phyloP scores from a whole-genome alignment of 306 rosid species.

The Mimosa pudica region DNA sequence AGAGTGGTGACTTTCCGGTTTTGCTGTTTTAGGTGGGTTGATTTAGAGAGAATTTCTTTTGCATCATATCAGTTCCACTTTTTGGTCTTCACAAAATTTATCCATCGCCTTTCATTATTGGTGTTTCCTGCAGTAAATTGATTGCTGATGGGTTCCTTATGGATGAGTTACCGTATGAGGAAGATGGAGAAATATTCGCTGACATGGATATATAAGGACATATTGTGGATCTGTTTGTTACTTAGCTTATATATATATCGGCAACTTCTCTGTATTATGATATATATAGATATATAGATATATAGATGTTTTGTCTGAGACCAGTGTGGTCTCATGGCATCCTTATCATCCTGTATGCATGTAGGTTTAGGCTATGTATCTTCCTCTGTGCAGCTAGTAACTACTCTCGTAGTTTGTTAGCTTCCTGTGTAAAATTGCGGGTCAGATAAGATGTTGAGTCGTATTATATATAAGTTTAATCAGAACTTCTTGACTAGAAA shows the following conservation, averaged over 20 bases:
- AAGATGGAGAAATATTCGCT: conserved; percentile 80
- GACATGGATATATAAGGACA: conserved; percentile 80
- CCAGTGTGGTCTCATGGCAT: conserved; percentile 29
- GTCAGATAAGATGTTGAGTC: conserved; percentile 3
- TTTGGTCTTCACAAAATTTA: conserved; percentile 24
- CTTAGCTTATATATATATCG: conserved; percentile 11
- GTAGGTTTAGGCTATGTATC: conserved; percentile 31
- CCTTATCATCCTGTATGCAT: conserved; percentile 20
- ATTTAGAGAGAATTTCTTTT: neutral
- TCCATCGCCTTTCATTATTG: conserved; percentile 12
- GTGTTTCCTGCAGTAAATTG: conserved; percentile 65
- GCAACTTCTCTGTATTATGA: conserved; percentile 35
- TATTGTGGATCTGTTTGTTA: conserved; percentile 22
- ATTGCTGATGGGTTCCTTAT: conserved; percentile 64
- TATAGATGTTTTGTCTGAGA: conserved; percentile 31
- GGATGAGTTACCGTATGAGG: conserved; percentile 51
- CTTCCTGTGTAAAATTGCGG: conserved; percentile 32
- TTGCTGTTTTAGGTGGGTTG: conserved; percentile 84
- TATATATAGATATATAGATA: neutral
- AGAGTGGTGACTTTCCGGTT: conserved; percentile 79
- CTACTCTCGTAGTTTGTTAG: conserved; percentile 38
- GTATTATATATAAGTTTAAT: neutral
- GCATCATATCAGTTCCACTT: neutral
- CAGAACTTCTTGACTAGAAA: neutral
- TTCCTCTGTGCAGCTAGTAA: conserved; percentile 26